These are phyloP conservation scores for Taphrina wiesneri DNA, from an alignment of 1,139 yeast genomes.

Conservation along the genomic window DNA sequence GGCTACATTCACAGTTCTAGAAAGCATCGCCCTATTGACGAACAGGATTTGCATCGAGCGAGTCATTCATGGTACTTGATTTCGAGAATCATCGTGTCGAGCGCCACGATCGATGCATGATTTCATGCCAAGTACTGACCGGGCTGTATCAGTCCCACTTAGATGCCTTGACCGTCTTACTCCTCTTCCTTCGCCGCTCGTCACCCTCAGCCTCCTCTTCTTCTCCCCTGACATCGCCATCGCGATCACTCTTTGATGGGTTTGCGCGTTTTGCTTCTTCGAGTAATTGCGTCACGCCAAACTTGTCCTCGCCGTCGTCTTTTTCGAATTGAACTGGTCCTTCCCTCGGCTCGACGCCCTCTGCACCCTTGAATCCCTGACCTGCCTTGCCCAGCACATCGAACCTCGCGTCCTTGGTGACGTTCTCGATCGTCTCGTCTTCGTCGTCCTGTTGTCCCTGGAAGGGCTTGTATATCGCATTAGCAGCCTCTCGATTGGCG, in stretches of 20 bases:
- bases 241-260: not conserved
- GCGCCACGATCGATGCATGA: not conserved
- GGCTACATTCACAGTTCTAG: no score
- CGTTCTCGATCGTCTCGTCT: slow-evolving; percentile 44
- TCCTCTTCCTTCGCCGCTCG: slow-evolving; percentile 4
- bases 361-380: slow-evolving; percentile 42
- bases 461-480: slow-evolving; percentile 53
- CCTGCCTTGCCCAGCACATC: slow-evolving; percentile 45
- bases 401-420: slow-evolving; percentile 47
- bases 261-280: slow-evolving; percentile 18
- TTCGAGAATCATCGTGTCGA: no score
- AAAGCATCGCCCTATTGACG: no score
- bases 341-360: slow-evolving; percentile 40
- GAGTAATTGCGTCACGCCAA: slow-evolving; percentile 36
- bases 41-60: no score
- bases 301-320: slow-evolving; percentile 43
- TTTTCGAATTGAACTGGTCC: slow-evolving; percentile 60
- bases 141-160: slow-evolving; percentile 9
- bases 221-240: not conserved
- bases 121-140: not conserved
- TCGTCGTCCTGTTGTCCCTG: slow-evolving; percentile 43
- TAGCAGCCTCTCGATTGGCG: slow-evolving; percentile 54
- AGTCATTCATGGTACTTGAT: no score
- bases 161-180: slow-evolving; percentile 8
- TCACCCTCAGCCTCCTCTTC: not conserved